These are phyloP conservation scores for Podaxis pistillaris DNA, from an alignment of 768 basidiomycete species.

Conservation along the genomic window DNA sequence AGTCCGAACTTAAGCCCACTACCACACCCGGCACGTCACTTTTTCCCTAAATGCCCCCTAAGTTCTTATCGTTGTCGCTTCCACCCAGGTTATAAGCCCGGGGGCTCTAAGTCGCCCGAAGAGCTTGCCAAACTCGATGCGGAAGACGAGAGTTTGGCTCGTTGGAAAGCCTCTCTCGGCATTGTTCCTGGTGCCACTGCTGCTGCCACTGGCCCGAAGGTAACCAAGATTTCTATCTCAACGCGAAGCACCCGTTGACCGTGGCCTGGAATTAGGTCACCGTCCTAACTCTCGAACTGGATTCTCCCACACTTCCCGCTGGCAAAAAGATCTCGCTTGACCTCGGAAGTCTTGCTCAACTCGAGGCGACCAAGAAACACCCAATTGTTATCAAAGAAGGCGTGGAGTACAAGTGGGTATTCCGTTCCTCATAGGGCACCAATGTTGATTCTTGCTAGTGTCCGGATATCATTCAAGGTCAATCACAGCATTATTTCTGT, in stretches of 20 bases:
- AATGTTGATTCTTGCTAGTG: constrained; percentile 39
- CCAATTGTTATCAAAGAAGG: constrained; percentile 82
- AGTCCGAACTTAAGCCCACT: constrained; percentile 58
- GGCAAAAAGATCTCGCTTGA: constrained; percentile 68
- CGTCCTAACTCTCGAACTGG: constrained; percentile 74
- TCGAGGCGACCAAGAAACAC: constrained; percentile 69
- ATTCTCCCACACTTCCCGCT: constrained; percentile 64
- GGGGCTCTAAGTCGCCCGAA: constrained; percentile 67
- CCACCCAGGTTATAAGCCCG: constrained; percentile 68
- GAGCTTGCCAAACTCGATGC: constrained; percentile 87
- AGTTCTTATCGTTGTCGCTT: constrained; percentile 3
- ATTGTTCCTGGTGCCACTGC: constrained; percentile 53
- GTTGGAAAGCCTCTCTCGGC: constrained; percentile 96
- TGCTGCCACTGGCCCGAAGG: constrained; percentile 63
- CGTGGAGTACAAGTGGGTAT: constrained; percentile 79
- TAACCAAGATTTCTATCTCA: constrained; percentile 22
- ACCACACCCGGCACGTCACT: constrained; percentile 54
- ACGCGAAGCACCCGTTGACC: background rate
- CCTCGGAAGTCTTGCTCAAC: constrained; percentile 45
- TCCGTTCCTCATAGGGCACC: background rate
- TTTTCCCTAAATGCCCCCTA: background rate
- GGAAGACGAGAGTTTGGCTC: constrained; percentile 87
- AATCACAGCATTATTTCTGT: constrained; percentile 89
- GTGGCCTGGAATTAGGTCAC: constrained; percentile 50
- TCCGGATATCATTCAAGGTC: constrained; percentile 80